These are phyloP conservation scores for Coelastrella sp. DNA, from an alignment of 139 green algal species.

Conservation along the genomic window DNA sequence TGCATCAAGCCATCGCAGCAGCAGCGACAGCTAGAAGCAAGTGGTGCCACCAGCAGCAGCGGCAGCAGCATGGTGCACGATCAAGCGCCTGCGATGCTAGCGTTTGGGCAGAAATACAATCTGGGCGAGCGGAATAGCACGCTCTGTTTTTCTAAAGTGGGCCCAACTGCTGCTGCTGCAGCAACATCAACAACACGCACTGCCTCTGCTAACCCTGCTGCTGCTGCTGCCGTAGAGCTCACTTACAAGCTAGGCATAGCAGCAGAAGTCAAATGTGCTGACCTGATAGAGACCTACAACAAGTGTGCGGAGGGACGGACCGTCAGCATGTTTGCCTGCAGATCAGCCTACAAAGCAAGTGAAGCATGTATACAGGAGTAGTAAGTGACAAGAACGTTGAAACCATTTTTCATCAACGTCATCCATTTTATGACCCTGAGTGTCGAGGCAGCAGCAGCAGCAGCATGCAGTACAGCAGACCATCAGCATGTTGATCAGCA, in stretches of 20 bases:
- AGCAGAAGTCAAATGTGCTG: neutral
- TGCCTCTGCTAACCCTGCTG: neutral
- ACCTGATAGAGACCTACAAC: slow-evolving; percentile 20
- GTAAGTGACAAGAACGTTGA: neutral
- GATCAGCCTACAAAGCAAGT: slow-evolving; percentile 13
- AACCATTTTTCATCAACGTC: neutral
- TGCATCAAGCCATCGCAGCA: too few relatives aligned
- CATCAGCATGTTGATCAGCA: too few relatives aligned
- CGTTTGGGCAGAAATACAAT: too few relatives aligned
- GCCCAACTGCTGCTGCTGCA: neutral
- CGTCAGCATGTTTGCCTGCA: slow-evolving; percentile 21
- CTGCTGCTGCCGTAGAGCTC: neutral
- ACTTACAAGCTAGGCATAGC: neutral
- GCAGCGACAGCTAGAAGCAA: too few relatives aligned
- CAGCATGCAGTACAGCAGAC: too few relatives aligned
- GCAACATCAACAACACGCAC: too few relatives aligned
- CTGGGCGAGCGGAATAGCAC: too few relatives aligned
- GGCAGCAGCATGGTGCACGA: neutral
- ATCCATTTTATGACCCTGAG: too few relatives aligned
- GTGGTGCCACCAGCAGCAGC: neutral
- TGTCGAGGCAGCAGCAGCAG: neutral
- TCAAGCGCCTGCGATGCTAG: too few relatives aligned
- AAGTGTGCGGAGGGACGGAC: slow-evolving; percentile 2
- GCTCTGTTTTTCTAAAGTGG: too few relatives aligned
- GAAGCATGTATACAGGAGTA: slow-evolving; percentile 30